Evolutionary conservation across 2,329 filamentous ascomycete genomes (phyloP).

Genomic region (Penicillium sp.): DNA sequence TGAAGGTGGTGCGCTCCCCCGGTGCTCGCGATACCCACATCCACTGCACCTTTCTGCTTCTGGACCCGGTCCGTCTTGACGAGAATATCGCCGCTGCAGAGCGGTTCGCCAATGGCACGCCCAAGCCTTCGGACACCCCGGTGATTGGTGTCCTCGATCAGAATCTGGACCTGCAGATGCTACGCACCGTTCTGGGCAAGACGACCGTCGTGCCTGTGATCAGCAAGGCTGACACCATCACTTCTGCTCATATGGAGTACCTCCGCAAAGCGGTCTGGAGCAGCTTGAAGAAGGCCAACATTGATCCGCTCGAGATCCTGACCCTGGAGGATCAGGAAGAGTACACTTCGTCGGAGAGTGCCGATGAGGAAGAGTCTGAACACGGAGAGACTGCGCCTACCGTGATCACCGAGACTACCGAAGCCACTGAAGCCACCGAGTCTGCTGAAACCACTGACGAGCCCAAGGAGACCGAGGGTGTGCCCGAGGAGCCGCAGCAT

Average conservation of each 20-base stretch:
- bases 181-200: constrained; percentile 82
- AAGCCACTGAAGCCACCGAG: constrained; percentile 20
- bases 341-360: constrained; percentile 47
- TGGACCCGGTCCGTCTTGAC: constrained; percentile 82
- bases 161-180: constrained; percentile 81
- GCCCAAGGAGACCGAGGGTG: constrained; percentile 14
- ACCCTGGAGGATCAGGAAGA: constrained; percentile 71
- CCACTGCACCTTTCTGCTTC: constrained; percentile 85
- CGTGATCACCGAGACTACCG: constrained; percentile 27
- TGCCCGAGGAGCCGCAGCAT: background rate
- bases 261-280: constrained; percentile 88
- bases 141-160: constrained; percentile 70
- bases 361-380: constrained; percentile 44
- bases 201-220: constrained; percentile 94
- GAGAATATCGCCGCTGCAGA: constrained; percentile 67
- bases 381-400: constrained; percentile 24
- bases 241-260: constrained; percentile 86
- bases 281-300: constrained; percentile 73
- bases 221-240: constrained; percentile 93
- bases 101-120: constrained; percentile 50
- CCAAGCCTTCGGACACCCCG: constrained; percentile 40
- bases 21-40: constrained; percentile 95
- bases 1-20: constrained; percentile 90
- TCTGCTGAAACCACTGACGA: constrained; percentile 9
- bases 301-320: constrained; percentile 83